phyloP scores from a whole-genome alignment of 371 early-diverging fungal species.

The Mucor lusitanicus region DNA sequence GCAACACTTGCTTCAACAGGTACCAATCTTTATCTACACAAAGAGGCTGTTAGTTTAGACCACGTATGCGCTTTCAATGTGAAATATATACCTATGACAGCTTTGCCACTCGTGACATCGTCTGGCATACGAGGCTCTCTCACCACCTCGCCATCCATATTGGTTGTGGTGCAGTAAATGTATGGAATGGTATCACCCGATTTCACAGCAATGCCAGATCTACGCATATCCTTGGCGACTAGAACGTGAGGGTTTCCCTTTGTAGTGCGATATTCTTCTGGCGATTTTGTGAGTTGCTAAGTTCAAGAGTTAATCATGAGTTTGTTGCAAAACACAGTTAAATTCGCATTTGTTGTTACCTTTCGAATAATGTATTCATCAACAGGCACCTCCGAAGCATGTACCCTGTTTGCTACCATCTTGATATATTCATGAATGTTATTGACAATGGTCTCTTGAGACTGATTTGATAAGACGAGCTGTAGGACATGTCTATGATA shows the following conservation, averaged over 20 bases:
- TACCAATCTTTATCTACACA: constrained; percentile 87
- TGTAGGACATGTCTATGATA: constrained; percentile 64
- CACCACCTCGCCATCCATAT: neutral
- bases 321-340: neutral
- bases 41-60: neutral
- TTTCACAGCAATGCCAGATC: constrained; percentile 65
- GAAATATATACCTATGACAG: constrained; percentile 7
- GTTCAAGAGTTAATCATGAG: neutral
- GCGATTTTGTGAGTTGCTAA: constrained; percentile 83
- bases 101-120: neutral
- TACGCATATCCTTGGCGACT: constrained; percentile 86
- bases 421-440: constrained; percentile 9
- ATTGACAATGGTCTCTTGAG: constrained; percentile 56
- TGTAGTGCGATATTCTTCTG: constrained; percentile 81
- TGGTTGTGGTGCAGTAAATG: constrained; percentile 75
- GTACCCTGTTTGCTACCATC: constrained; percentile 51
- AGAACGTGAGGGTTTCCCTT: constrained; percentile 89
- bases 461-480: constrained; percentile 65
- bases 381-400: constrained; percentile 57
- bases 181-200: constrained; percentile 93
- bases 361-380: constrained; percentile 92
- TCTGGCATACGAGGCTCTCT: constrained; percentile 9
- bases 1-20: constrained; percentile 88
- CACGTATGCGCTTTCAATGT: no score
- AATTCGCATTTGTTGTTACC: no score